Conservation (phyloP, 1,284 basidiomycete species). For the Athelia sp. region DNA sequence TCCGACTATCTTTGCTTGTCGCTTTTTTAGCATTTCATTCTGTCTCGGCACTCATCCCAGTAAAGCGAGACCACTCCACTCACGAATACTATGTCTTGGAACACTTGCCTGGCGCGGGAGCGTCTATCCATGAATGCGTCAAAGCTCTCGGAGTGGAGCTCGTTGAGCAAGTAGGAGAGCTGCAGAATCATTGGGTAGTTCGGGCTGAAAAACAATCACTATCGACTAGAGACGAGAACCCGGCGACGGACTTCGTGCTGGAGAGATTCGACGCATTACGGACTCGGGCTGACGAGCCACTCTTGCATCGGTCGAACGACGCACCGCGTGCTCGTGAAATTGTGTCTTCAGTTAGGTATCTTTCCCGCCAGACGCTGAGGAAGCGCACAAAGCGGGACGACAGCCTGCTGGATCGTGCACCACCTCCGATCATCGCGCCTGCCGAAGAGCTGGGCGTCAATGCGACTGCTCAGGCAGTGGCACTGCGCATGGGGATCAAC, state of each 20-base stretch:
- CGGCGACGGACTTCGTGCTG: conserved; percentile 44
- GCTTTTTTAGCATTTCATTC: conserved; percentile 25
- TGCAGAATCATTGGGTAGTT: conserved; percentile 84
- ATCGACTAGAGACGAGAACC: conserved; percentile 27
- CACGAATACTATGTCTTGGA: conserved; percentile 92
- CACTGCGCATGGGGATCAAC: conserved; percentile 64
- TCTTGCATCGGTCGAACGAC: conserved; percentile 35
- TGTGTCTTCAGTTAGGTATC: conserved; percentile 49
- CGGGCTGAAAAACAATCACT: conserved; percentile 42
- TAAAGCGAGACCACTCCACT: conserved; percentile 61
- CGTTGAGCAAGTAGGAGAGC: conserved; percentile 85
- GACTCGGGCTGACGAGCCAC: conserved; percentile 20
- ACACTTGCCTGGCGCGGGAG: conserved; percentile 50
- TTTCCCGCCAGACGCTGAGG: conserved; percentile 56
- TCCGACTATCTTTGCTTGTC: conserved; percentile 30
- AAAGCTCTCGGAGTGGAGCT: conserved; percentile 73
- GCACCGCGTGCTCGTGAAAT: conserved; percentile 34
- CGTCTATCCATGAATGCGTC: conserved; percentile 56
- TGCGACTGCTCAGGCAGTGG: conserved; percentile 43
- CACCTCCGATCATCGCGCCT: conserved; percentile 41
- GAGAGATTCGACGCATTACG: conserved; percentile 43
- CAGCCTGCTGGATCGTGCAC: conserved; percentile 34
- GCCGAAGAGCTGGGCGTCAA: conserved; percentile 20
- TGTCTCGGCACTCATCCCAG: conserved; percentile 23
- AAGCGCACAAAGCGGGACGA: conserved; percentile 55